These are phyloP conservation scores for Geotrichum europaeum DNA, from an alignment of 1,139 yeast genomes.

Conservation along the genomic window DNA sequence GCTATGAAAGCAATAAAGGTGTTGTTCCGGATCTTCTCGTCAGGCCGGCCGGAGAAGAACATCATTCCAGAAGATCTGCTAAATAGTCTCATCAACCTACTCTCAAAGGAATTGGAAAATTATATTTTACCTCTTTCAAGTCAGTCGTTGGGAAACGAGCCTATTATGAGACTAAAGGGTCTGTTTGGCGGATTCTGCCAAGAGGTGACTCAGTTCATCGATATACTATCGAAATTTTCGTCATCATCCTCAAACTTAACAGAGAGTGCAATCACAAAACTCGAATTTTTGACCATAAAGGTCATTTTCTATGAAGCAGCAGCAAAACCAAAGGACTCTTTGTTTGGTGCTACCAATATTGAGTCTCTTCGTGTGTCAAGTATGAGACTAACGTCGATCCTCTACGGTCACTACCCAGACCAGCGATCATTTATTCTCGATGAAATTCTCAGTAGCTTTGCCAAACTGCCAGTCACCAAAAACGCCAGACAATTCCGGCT, in stretches of 20 bases:
- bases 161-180: slow-evolving; percentile 15
- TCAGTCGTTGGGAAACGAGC: slow-evolving; percentile 4
- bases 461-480: slow-evolving; percentile 44
- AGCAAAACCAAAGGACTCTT: slow-evolving; percentile 29
- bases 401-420: slow-evolving; percentile 25
- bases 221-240: slow-evolving; percentile 22
- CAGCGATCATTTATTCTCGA: slow-evolving; percentile 57
- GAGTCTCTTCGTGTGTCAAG: slow-evolving; percentile 37
- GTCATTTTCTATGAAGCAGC: slow-evolving; percentile 35
- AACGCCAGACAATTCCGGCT: slow-evolving; percentile 42
- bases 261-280: slow-evolving; percentile 45
- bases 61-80: slow-evolving; percentile 45
- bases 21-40: slow-evolving; percentile 40
- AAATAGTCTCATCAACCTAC: slow-evolving; percentile 39
- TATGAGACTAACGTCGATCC: slow-evolving; percentile 37
- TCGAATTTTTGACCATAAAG: slow-evolving; percentile 45
- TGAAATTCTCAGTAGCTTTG: slow-evolving; percentile 52
- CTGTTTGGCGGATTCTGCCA: slow-evolving; percentile 20
- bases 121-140: slow-evolving; percentile 29
- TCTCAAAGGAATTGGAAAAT: slow-evolving; percentile 38
- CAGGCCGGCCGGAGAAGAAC: slow-evolving; percentile 40
- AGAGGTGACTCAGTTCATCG: slow-evolving; percentile 20
- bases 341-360: slow-evolving; percentile 28
- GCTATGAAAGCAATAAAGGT: slow-evolving; percentile 40
- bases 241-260: slow-evolving; percentile 30